Conservation (phyloP, 495 filamentous ascomycete genomes). For the Talaromyces trachyspermus region DNA sequence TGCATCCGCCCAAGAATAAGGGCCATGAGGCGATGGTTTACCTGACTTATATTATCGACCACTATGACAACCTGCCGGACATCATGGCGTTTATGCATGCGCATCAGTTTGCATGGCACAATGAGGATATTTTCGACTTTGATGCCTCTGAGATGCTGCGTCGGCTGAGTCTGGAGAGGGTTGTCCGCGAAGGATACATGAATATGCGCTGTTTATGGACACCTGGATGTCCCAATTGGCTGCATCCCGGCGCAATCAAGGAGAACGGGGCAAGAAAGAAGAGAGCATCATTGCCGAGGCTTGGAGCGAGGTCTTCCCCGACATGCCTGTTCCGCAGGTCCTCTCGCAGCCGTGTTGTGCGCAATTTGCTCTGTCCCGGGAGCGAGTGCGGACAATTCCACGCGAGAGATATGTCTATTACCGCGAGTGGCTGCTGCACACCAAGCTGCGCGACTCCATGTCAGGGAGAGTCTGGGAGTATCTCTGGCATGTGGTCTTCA, state of each 20-base stretch:
- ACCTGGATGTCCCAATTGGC: conserved; percentile 59
- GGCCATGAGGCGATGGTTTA: conserved; percentile 75
- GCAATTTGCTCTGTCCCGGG: conserved; percentile 56
- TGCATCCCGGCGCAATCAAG: conserved; percentile 49
- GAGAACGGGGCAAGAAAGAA: conserved; percentile 52
- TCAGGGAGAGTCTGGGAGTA: conserved; percentile 71
- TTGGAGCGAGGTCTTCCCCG: conserved; percentile 52
- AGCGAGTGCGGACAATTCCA: conserved; percentile 50
- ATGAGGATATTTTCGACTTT: conserved; percentile 43
- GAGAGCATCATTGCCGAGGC: conserved; percentile 47
- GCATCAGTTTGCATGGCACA: conserved; percentile 62
- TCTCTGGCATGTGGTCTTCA: conserved; percentile 67
- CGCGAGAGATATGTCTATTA: conserved; percentile 52
- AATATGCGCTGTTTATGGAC: conserved; percentile 55
- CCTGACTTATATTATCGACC: conserved; percentile 63
- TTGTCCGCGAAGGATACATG: conserved; percentile 54
- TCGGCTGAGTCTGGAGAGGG: conserved; percentile 45
- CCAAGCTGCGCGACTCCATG: conserved; percentile 55
- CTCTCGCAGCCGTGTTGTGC: conserved; percentile 56
- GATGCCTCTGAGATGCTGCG: conserved; percentile 46
- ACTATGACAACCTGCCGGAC: conserved; percentile 62
- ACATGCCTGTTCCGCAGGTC: conserved; percentile 44
- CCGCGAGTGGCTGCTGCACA: conserved; percentile 62
- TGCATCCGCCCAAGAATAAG: conserved; percentile 65
- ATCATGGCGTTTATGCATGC: conserved; percentile 64